These are phyloP conservation scores for Ophiostoma quercus DNA, from an alignment of 2,329 filamentous ascomycete species.

Conservation along the genomic window DNA sequence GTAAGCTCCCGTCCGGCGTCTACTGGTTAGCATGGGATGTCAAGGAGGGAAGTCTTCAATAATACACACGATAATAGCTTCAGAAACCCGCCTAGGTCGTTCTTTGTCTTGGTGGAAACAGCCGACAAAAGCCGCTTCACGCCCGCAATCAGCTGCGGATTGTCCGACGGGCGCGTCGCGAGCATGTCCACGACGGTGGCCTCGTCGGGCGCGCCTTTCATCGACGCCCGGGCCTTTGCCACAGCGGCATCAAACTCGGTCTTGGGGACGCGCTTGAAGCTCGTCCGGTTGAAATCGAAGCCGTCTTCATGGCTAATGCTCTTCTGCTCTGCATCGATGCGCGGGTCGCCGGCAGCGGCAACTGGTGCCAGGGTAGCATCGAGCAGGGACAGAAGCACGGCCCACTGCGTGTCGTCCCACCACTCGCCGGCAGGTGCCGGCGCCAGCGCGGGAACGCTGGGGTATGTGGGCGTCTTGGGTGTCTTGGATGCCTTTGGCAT, in stretches of 20 bases:
- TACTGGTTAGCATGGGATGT: slow-evolving; percentile 31
- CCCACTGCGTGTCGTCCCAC: slow-evolving; percentile 49
- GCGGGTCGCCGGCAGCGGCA: slow-evolving; percentile 36
- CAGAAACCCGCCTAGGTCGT: slow-evolving; percentile 39
- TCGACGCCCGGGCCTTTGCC: slow-evolving; percentile 34
- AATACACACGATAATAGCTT: slow-evolving; percentile 39
- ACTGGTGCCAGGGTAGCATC: slow-evolving; percentile 59
- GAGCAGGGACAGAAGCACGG: slow-evolving; percentile 48
- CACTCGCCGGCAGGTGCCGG: slow-evolving; percentile 32
- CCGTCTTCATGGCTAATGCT: background rate
- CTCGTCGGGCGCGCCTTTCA: slow-evolving; percentile 38
- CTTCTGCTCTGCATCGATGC: background rate
- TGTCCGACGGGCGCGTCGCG: slow-evolving; percentile 46
- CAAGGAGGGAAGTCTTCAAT: background rate
- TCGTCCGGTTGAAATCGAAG: slow-evolving; percentile 34
- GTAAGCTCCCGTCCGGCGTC: slow-evolving; percentile 47
- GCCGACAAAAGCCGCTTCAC: slow-evolving; percentile 41
- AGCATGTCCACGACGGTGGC: slow-evolving; percentile 50
- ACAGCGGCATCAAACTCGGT: slow-evolving; percentile 47
- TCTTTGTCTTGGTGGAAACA: slow-evolving; percentile 34
- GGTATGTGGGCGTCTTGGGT: background rate
- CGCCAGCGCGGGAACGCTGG: slow-evolving; percentile 4
- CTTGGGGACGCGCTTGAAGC: slow-evolving; percentile 45
- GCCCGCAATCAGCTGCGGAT: slow-evolving; percentile 49
- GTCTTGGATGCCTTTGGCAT: background rate